Evolutionary conservation across 768 basidiomycete species (phyloP), one percentile per base, ranked within the genome.

Genomic region (Nevesoporus exiguus): DNA sequence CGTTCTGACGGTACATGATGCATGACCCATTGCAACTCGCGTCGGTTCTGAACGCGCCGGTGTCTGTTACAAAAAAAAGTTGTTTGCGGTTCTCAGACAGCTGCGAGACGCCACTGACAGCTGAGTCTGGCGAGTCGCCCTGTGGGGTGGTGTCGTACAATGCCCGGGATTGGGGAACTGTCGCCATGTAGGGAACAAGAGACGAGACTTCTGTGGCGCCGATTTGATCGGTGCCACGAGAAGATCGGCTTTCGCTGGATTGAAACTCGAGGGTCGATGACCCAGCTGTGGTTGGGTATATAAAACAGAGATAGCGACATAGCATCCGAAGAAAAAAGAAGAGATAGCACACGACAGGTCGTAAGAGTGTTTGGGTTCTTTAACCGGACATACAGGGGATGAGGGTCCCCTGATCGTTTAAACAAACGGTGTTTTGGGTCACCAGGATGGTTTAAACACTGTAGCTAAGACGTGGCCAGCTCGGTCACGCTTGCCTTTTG

Each of bases 241-340:
- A 31, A 56, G 40, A 37, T 25, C 17, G 48, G 37, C n/a, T 39
- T 19, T 22, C 15, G 15, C 9, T 49, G 42, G 47, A 43, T n/a
- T 29, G 21, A n/a, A n/a, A 34, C 11, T 14, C 30, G 31, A 57
- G 56, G 44, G 57, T 47, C 27, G 44, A 47, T 15, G 22, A 30
- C 0, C 7, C 31, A 25, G 27, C 31, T 52, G 24, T 1, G 21
- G 22, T 27, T 37, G 48, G 39, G 31, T n/a, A 19, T 27, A 11
- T 19, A 22, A 7, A 43, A 29, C 25, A 39, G 11, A 44, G 24
- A 27, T 39, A 34, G 25, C 40, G 21, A 24, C 22, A 54, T 15
- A 19, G 33, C 30, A 17, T 29, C 36, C 25, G 42, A 25, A 33
- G 14, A 36, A 40, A 21, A 45, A 45, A 29, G 27, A 39, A 49